These are phyloP conservation scores for Herpomyces periplanetae DNA, from an alignment of 2,329 filamentous ascomycete species.

Conservation along the genomic window DNA sequence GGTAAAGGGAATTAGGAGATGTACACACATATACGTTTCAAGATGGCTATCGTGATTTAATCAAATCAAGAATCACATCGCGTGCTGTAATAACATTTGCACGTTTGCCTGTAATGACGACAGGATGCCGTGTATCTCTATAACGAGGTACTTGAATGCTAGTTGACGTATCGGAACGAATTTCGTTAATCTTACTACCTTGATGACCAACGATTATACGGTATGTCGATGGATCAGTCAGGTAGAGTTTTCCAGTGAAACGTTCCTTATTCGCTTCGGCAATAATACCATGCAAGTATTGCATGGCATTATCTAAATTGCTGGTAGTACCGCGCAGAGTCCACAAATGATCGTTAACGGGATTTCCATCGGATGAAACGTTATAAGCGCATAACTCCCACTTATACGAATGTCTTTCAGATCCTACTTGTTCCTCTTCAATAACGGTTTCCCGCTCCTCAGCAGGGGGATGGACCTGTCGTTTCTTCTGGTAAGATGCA, in stretches of 20 bases:
- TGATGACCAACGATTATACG: conserved; percentile 58
- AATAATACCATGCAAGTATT: conserved; percentile 28
- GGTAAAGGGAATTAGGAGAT: no score
- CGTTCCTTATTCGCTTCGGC: conserved; percentile 25
- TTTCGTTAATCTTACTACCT: conserved; percentile 63
- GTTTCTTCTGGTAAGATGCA: conserved; percentile 27
- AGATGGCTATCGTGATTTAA: no score
- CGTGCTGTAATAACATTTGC: no score
- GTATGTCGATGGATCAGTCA: conserved; percentile 63
- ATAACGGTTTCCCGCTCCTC: conserved; percentile 13
- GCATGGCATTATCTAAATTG: conserved; percentile 40
- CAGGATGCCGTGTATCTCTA: no score
- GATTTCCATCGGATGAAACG: conserved; percentile 12
- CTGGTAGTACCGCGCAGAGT: conserved; percentile 24
- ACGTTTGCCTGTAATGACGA: no score
- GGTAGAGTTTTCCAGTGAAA: conserved; percentile 45
- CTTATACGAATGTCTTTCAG: no score
- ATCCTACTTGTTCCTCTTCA: conserved; percentile 94
- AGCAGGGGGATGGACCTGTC: conserved; percentile 11
- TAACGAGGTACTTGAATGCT: conserved; percentile 71
- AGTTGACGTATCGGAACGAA: conserved; percentile 65
- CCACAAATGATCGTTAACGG: conserved; percentile 25
- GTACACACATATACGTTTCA: no score
- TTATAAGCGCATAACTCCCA: no score
- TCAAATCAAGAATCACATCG: no score